Base-by-base conservation (phyloP, 75 land plant genomes). In the Cupressus sempervirens region DNA sequence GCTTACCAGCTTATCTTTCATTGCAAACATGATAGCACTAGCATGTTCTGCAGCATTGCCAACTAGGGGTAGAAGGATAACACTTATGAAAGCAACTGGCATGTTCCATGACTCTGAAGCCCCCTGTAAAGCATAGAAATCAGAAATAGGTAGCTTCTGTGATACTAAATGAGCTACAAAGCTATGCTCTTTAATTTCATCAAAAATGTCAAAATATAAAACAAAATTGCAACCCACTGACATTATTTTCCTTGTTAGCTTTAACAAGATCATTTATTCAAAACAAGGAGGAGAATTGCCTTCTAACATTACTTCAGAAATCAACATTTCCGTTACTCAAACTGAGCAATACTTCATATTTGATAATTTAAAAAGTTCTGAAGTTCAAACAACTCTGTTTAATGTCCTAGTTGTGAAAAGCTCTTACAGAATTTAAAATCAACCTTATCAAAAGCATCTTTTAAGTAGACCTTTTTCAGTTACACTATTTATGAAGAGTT, bases 41-140 rank as follows among this genome's bases (percentile, higher is more conserved):
- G 92, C 94, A 87, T 94, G 94, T 83, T 94, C 94, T 81, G 95
- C 95, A 14, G 95, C 95, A 88, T 93, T 93, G 40, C 95, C 95
- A 43, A 92, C 95, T 83, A 93, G 89, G 3, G 95, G 95, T 6
- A 92, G 90, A 85, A 93, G 77, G 26, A 93, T 92, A 74, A 93
- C 92, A 81, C 95, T 93, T 15, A 93, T 88, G 67, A 92, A 93
- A 54, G 91, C 86, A 32, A 93, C 32, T 14, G 95, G 91, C 29
- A 93, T 89, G 16, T 88, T 87, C 88, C 90, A 87, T 15, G 88
- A 73, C 14, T 54, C 84, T 35, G 95, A 89, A 35, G 95, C 94
- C 40, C 90, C 95, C 93, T 93, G 90, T 29, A 35, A 87, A 74
- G 46, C 3, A 67, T 15, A 32, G 8, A 82, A 11, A 72, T 30